phyloP scores from a whole-genome alignment of 306 rosid species.

The Senna siamea region DNA sequence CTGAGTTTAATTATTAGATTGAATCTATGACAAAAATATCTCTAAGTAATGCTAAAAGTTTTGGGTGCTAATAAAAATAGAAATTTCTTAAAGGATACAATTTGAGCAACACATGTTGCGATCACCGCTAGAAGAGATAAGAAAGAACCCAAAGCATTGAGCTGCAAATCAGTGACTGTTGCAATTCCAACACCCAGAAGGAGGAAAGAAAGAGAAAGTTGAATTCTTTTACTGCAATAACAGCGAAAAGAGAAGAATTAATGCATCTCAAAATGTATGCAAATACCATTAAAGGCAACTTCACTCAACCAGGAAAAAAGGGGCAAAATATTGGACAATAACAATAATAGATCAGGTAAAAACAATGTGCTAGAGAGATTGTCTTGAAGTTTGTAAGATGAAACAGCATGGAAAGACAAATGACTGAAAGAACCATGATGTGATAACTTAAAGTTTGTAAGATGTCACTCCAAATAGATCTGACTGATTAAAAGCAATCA shows the following conservation, averaged over 20 bases:
- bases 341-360: slow-evolving; percentile 26
- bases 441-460: slow-evolving; percentile 6
- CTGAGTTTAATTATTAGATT: not conserved
- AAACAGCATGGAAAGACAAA: not conserved
- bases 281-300: slow-evolving; percentile 1
- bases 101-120: slow-evolving; percentile 95
- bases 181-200: slow-evolving; percentile 96
- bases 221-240: slow-evolving; percentile 59
- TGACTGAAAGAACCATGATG: not conserved
- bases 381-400: not conserved
- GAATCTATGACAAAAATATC: not conserved
- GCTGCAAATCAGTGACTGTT: slow-evolving; percentile 89
- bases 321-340: not conserved
- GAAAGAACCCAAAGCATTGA: slow-evolving; percentile 82
- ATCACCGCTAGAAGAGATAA: slow-evolving; percentile 81
- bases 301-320: slow-evolving; percentile 4
- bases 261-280: slow-evolving; percentile 13
- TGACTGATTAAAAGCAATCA: not conserved
- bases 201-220: slow-evolving; percentile 72
- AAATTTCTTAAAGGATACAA: slow-evolving; percentile 73
- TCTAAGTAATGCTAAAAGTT: slow-evolving; percentile 13
- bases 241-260: slow-evolving; percentile 30
- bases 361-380: slow-evolving; percentile 26
- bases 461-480: not conserved
- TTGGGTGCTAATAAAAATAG: slow-evolving; percentile 7